Percentiles rank a stretch among this genome's conserved stretches.
Conservation (phyloP, 768 basidiomycete genomes). For the Leucocoprinus birnbaumii region DNA sequence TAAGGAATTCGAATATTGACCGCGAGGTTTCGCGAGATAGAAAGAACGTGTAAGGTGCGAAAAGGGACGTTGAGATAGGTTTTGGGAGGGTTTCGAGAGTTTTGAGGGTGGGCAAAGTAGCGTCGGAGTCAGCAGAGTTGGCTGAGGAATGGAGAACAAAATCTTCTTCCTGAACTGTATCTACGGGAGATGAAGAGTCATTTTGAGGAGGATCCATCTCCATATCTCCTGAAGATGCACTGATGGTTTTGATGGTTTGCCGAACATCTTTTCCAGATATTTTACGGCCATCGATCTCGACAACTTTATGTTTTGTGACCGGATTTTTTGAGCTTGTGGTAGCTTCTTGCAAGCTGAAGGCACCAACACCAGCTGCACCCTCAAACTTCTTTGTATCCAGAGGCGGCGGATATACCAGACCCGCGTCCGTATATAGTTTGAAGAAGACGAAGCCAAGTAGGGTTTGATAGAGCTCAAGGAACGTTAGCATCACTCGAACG, state of each 20-base stretch:
- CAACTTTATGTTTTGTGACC: conserved; percentile 45
- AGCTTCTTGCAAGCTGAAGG: conserved; percentile 71
- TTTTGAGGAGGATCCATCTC: conserved; percentile 25
- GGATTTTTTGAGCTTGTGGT: conserved; percentile 26
- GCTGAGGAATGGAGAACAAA: conserved; percentile 63
- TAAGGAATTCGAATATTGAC: conserved; percentile 89
- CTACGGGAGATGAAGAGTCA: conserved; percentile 16
- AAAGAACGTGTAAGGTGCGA: conserved; percentile 87
- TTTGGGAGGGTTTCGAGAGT: conserved; percentile 60
- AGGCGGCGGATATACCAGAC: conserved; percentile 93
- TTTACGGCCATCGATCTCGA: conserved; percentile 40
- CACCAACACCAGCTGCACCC: conserved; percentile 82
- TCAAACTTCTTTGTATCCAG: conserved; percentile 83
- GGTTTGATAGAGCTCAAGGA: conserved; percentile 97
- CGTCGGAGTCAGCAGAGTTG: conserved; percentile 39
- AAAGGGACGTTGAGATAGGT: conserved; percentile 59
- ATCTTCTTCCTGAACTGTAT: conserved; percentile 47
- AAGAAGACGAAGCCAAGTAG: conserved; percentile 94
- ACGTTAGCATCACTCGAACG: conserved; percentile 96
- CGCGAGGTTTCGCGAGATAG: conserved; percentile 92
- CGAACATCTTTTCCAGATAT: conserved; percentile 53
- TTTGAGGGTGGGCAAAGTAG: conserved; percentile 65
- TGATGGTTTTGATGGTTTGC: conserved; percentile 59
- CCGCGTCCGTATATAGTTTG: conserved; percentile 95
- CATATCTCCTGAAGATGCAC: conserved; percentile 29